A percentile compares a stretch with the other conserved stretches of the same genome.
phyloP scores from a whole-genome alignment of 2,329 filamentous ascomycete genomes.

The Fusarium lateritium region DNA sequence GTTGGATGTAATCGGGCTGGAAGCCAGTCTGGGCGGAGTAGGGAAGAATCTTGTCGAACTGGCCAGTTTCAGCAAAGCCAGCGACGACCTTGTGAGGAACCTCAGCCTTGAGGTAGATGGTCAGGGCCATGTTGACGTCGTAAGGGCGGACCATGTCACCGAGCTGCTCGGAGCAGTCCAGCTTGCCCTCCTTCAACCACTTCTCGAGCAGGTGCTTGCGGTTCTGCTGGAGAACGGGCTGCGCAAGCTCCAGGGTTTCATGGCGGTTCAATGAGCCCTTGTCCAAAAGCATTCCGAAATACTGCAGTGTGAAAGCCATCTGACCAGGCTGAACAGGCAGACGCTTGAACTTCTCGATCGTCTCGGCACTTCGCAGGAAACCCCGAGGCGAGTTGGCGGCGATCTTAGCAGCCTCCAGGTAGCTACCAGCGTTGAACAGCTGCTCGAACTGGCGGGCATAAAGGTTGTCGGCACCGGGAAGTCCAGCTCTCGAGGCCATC shows the following conservation, averaged over 20 bases:
- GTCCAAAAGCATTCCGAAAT: slow-evolving; percentile 97
- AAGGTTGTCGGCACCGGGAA: slow-evolving; percentile 93
- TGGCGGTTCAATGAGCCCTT: slow-evolving; percentile 94
- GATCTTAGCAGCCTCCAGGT: slow-evolving; percentile 91
- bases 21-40: slow-evolving; percentile 90
- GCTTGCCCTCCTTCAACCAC: slow-evolving; percentile 96
- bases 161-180: slow-evolving; percentile 95
- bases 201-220: slow-evolving; percentile 97
- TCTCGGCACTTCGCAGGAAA: slow-evolving; percentile 93
- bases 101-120: slow-evolving; percentile 92
- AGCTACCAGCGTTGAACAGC: slow-evolving; percentile 84
- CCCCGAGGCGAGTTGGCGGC: slow-evolving; percentile 96
- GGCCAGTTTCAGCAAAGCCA: slow-evolving; percentile 93
- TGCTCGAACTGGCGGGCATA: slow-evolving; percentile 95
- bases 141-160: slow-evolving; percentile 94
- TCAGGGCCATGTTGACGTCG: slow-evolving; percentile 88
- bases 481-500: slow-evolving; percentile 92
- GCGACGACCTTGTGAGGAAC: slow-evolving; percentile 95
- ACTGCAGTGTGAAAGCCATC: slow-evolving; percentile 95
- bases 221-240: slow-evolving; percentile 92
- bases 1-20: slow-evolving; percentile 92
- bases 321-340: slow-evolving; percentile 85
- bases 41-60: slow-evolving; percentile 96
- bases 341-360: slow-evolving; percentile 95
- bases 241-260: slow-evolving; percentile 93